Evolutionary conservation across 2,329 filamentous ascomycete species (phyloP).

Genomic region (Epichloe glyceriae): DNA sequence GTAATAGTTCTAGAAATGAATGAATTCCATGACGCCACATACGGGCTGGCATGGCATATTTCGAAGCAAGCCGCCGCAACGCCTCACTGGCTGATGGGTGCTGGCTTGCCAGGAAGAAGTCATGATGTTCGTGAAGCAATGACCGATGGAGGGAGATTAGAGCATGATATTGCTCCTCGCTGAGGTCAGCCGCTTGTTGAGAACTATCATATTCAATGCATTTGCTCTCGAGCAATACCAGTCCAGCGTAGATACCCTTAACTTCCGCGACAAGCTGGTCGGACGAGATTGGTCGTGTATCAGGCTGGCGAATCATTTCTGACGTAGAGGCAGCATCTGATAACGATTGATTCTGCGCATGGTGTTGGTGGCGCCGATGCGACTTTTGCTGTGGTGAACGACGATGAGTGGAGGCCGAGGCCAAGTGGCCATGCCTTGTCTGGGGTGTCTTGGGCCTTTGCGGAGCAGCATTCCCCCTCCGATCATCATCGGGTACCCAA

Average conservation of each 20-base stretch:
- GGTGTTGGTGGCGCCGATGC: slow-evolving; percentile 1
- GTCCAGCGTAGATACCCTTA: slow-evolving; percentile 67
- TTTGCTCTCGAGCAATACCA: slow-evolving; percentile 78
- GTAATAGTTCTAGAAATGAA: slow-evolving; percentile 63
- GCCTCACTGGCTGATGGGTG: slow-evolving; percentile 65
- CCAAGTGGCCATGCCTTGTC: neutral
- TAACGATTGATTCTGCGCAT: neutral
- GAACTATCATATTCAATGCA: slow-evolving; percentile 72
- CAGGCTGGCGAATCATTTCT: slow-evolving; percentile 30
- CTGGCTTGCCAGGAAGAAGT: slow-evolving; percentile 77
- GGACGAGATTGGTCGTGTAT: slow-evolving; percentile 58
- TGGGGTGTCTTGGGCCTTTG: slow-evolving; percentile 5
- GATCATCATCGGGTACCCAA: slow-evolving; percentile 16
- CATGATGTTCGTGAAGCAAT: slow-evolving; percentile 68
- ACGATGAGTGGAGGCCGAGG: neutral
- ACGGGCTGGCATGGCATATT: slow-evolving; percentile 81
- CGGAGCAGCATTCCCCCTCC: neutral
- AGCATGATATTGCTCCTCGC: slow-evolving; percentile 68
- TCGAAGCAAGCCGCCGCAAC: slow-evolving; percentile 55
- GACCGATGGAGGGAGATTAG: slow-evolving; percentile 73
- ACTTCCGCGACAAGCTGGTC: slow-evolving; percentile 72
- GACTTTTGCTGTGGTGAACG: slow-evolving; percentile 4
- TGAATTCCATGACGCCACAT: slow-evolving; percentile 96
- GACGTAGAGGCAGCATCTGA: slow-evolving; percentile 2
- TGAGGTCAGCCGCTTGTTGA: slow-evolving; percentile 33